Conservation (phyloP, 1,139 yeast genomes). For the Taiozyma onychis region DNA sequence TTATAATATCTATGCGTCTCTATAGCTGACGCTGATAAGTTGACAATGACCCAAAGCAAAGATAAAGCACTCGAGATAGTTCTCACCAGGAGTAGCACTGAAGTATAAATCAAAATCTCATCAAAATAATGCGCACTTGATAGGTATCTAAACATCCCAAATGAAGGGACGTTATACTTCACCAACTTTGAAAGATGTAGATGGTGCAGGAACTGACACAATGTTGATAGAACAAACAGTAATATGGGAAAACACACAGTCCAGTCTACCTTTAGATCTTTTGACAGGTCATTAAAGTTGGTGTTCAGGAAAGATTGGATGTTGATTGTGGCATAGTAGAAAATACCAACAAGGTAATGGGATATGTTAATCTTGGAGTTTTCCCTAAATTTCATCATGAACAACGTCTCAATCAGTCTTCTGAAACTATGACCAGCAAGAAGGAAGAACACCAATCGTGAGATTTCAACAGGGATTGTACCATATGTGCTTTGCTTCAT, state of each 20-base stretch:
- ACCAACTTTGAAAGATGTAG: slow-evolving; percentile 48
- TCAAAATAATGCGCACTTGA: slow-evolving; percentile 81
- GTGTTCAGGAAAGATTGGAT: slow-evolving; percentile 28
- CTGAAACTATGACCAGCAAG: slow-evolving; percentile 55
- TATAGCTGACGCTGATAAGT: slow-evolving; percentile 56
- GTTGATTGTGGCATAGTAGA: slow-evolving; percentile 49
- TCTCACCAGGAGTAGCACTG: slow-evolving; percentile 28
- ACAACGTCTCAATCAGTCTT: slow-evolving; percentile 55
- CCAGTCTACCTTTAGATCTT: slow-evolving; percentile 12
- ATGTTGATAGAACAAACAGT: slow-evolving; percentile 32
- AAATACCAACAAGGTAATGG: slow-evolving; percentile 72
- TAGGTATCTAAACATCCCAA: slow-evolving; percentile 43
- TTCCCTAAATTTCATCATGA: slow-evolving; percentile 41
- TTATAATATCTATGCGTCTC: slow-evolving; percentile 54
- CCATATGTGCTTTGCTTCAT: slow-evolving; percentile 12
- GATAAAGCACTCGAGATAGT: slow-evolving; percentile 18
- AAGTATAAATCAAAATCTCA: slow-evolving; percentile 59
- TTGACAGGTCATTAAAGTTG: slow-evolving; percentile 19
- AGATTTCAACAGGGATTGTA: slow-evolving; percentile 14
- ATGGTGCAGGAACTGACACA: slow-evolving; percentile 59
- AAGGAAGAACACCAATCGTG: slow-evolving; percentile 26
- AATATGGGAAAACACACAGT: slow-evolving; percentile 10
- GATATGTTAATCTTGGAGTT: slow-evolving; percentile 61
- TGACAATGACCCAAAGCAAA: slow-evolving; percentile 55
- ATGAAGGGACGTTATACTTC: slow-evolving; percentile 63